Evolutionary conservation across 345 rosid genomes (phyloP), one percentile per base, ranked within the genome.

Genomic region (Abelmoschus esculentus): DNA sequence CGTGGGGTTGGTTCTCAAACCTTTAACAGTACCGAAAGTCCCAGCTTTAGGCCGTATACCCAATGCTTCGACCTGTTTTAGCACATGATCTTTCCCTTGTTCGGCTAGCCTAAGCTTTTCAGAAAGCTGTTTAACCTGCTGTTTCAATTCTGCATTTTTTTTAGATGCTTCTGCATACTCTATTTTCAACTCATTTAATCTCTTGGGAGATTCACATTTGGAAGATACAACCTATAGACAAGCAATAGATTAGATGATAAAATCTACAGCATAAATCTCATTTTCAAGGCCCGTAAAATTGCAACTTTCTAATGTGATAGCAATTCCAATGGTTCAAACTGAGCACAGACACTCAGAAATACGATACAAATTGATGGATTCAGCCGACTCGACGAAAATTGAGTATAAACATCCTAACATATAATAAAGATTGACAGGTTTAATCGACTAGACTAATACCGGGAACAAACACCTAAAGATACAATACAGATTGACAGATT

Each of bases 11-110:
- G 78, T 81, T 61, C 83, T 79, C 66, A 73, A 63, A 53, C 81
- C 80, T 83, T 77, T 83, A 31, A 83, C 83, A 1, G 81, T 79
- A 22, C 86, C 89, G 66, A 78, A 78, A 40, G 84, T 65, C 52
- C 87, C 84, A 10, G 80, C 84, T 76, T 81, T 85, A 31, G 74
- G 81, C 57, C 64, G 80, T 67, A 75, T 49, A 52, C 82, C 85
- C 58, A 81, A 65, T 29, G 61, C 64, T 69, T 77, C 44, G 13
- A 78, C 80, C 58, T 81, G 86, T 67, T 81, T 81, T 75, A 72
- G 79, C 7, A 78, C 85, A 65, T 83, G 61, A 65, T 83, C 86
- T 66, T 79, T 66, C 58, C 72, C 81, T 54, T 73, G 83, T 70
- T 79, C 83, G 57, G 82, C 79, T 52, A 77, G 66, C 63, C 53